phyloP scores from a whole-genome alignment of 2,329 filamentous ascomycete species.

The Thelonectria rubi region DNA sequence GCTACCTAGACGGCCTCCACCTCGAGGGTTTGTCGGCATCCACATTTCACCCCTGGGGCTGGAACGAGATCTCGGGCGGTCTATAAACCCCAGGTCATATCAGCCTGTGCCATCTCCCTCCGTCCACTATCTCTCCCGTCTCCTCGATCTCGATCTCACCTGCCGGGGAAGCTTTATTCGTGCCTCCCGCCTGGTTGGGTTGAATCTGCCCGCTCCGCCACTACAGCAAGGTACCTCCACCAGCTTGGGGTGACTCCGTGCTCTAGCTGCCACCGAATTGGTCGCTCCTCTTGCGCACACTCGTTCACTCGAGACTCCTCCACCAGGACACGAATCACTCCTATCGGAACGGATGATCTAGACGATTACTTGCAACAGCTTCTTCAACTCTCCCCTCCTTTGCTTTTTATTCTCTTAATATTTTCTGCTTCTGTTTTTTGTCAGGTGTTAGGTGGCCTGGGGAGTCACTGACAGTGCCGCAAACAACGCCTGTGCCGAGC shows the following conservation, averaged over 20 bases:
- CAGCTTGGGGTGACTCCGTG: constrained; percentile 9
- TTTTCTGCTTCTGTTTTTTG: neutral
- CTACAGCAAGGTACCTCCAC: constrained; percentile 12
- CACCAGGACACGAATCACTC: constrained; percentile 9
- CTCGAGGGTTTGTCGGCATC: constrained; percentile 19
- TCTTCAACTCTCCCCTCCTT: constrained; percentile 26
- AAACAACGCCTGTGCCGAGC: constrained; percentile 34
- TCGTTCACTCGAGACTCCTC: constrained; percentile 7
- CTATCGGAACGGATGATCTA: constrained; percentile 7
- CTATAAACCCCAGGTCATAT: constrained; percentile 26
- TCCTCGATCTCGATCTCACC: constrained; percentile 13
- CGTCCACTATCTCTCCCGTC: constrained; percentile 2
- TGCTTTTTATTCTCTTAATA: constrained; percentile 29
- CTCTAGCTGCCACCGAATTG: constrained; percentile 17
- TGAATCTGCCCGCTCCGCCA: constrained; percentile 9
- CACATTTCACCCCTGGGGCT: constrained; percentile 20
- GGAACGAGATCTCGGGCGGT: constrained; percentile 6
- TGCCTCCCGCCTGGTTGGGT: constrained; percentile 7
- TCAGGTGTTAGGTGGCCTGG: constrained; percentile 24
- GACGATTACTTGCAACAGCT: constrained; percentile 14
- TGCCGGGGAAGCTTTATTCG: constrained; percentile 1
- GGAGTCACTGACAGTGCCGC: constrained; percentile 30
- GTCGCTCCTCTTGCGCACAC: constrained; percentile 15
- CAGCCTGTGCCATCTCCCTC: constrained; percentile 4
- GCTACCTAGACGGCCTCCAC: constrained; percentile 18